A percentile compares a stretch with the other conserved stretches of the same genome.
phyloP scores from a whole-genome alignment of 768 basidiomycete species.

The Sarcodon sp. region DNA sequence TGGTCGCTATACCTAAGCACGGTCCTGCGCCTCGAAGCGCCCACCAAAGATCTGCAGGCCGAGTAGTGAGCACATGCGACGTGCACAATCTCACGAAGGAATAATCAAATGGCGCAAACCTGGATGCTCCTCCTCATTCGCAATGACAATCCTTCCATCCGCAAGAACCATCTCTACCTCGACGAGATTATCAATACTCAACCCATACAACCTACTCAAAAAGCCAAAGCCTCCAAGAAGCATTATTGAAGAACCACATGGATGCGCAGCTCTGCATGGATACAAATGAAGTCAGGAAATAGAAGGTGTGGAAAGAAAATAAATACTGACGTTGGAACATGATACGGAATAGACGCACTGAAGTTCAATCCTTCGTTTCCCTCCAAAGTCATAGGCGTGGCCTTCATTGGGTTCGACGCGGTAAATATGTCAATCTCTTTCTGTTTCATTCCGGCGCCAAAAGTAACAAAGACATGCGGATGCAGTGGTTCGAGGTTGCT shows the following conservation, averaged over 20 bases:
- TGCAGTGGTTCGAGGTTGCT: conserved; percentile 34
- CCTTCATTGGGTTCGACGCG: conserved; percentile 53
- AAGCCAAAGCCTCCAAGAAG: conserved; percentile 85
- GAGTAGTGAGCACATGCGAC: neutral
- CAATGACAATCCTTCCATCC: conserved; percentile 74
- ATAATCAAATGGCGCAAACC: conserved; percentile 25
- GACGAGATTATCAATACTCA: conserved; percentile 83
- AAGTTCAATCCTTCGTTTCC: conserved; percentile 27
- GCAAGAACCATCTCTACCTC: conserved; percentile 89
- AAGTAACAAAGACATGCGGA: conserved; percentile 69
- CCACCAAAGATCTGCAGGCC: conserved; percentile 62
- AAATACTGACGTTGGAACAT: conserved; percentile 58
- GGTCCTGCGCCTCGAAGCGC: conserved; percentile 77
- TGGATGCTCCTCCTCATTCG: conserved; percentile 59
- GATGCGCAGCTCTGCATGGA: conserved; percentile 55
- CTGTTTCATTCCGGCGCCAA: conserved; percentile 77
- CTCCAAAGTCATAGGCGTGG: conserved; percentile 25
- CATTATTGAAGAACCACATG: conserved; percentile 71
- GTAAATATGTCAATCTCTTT: conserved; percentile 76
- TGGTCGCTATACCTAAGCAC: conserved; percentile 70
- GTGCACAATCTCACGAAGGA: neutral
- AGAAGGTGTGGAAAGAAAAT: conserved; percentile 1
- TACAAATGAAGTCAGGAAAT: conserved; percentile 3
- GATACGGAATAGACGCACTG: conserved; percentile 44
- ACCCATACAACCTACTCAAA: conserved; percentile 67